phyloP scores from a whole-genome alignment of 441 rosid species.

The Populus hybrid region DNA sequence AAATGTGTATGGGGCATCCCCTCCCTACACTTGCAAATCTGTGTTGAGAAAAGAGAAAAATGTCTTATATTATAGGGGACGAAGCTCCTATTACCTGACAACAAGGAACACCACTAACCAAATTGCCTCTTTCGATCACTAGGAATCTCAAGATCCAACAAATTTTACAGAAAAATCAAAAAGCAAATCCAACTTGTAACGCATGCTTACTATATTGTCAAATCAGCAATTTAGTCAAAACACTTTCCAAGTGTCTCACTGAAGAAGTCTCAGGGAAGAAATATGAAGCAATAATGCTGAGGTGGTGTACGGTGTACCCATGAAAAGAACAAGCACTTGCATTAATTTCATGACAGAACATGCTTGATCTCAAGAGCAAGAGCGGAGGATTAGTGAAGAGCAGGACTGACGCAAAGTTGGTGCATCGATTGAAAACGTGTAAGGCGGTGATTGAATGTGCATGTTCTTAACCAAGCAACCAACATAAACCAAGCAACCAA shows the following conservation, averaged over 20 bases:
- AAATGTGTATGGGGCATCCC: conserved; percentile 14
- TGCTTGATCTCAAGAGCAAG: neutral
- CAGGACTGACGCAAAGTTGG: conserved; percentile 6
- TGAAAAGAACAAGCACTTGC: conserved; percentile 29
- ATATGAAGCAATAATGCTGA: conserved; percentile 13
- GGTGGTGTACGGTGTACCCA: conserved; percentile 5
- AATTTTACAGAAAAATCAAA: conserved; percentile 8
- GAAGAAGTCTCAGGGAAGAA: conserved; percentile 9
- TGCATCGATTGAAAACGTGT: neutral
- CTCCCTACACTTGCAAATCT: conserved; percentile 15
- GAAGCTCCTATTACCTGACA: conserved; percentile 6
- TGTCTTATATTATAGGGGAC: conserved; percentile 5
- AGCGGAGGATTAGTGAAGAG: conserved; percentile 22
- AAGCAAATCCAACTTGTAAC: conserved; percentile 28
- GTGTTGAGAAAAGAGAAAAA: neutral
- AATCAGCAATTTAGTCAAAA: conserved; percentile 16
- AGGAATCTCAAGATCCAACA: too few species aligned
- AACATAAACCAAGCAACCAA: neutral
- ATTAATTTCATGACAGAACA: conserved; percentile 9
- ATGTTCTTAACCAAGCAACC: neutral
- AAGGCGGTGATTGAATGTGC: neutral
- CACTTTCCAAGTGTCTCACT: conserved; percentile 24
- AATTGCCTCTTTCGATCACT: conserved; percentile 13
- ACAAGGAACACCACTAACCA: conserved; percentile 8
- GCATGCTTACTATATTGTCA: conserved; percentile 9